A percentile compares a stretch with the other conserved stretches of the same genome.
Conservation (phyloP, 202 grass and related monocot species). For the Eragrostis tef region DNA sequence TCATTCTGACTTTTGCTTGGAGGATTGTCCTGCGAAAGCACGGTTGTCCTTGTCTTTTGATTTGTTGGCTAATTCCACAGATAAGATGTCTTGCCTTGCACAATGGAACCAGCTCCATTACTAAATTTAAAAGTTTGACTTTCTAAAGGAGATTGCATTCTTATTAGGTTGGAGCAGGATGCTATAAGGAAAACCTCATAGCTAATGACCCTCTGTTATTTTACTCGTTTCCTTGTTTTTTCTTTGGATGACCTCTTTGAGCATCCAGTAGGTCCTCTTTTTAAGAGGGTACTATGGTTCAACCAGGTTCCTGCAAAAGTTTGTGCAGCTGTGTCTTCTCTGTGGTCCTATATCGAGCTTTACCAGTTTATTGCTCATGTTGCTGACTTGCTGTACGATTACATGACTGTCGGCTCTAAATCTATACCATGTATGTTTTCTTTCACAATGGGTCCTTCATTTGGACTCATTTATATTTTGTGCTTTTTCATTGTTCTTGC, state of each 20-base stretch:
- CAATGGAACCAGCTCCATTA: slow-evolving; percentile 12
- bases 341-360: slow-evolving; percentile 21
- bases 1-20: slow-evolving; percentile 32
- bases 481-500: slow-evolving; percentile 24
- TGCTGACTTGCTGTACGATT: slow-evolving; percentile 18
- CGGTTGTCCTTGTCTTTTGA: slow-evolving; percentile 31
- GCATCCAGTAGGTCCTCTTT: slow-evolving; percentile 24
- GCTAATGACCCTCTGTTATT: slow-evolving; percentile 13
- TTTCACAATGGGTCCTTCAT: slow-evolving; percentile 14
- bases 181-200: slow-evolving; percentile 14
- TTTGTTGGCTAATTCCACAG: slow-evolving; percentile 26
- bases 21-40: slow-evolving; percentile 6
- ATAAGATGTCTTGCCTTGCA: slow-evolving; percentile 39
- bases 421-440: slow-evolving; percentile 17
- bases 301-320: slow-evolving; percentile 26
- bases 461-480: slow-evolving; percentile 19
- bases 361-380: not conserved
- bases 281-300: slow-evolving; percentile 44
- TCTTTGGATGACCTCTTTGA: slow-evolving; percentile 21
- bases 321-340: slow-evolving; percentile 2
- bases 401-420: slow-evolving; percentile 19
- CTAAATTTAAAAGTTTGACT: slow-evolving; percentile 43
- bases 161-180: slow-evolving; percentile 31
- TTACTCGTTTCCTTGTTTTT: slow-evolving; percentile 22
- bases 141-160: slow-evolving; percentile 14